A percentile compares a stretch with the other conserved stretches of the same genome.
These are phyloP conservation scores for Leptomonas seymouri DNA, from an alignment of 208 protist species.

Conservation along the genomic window DNA sequence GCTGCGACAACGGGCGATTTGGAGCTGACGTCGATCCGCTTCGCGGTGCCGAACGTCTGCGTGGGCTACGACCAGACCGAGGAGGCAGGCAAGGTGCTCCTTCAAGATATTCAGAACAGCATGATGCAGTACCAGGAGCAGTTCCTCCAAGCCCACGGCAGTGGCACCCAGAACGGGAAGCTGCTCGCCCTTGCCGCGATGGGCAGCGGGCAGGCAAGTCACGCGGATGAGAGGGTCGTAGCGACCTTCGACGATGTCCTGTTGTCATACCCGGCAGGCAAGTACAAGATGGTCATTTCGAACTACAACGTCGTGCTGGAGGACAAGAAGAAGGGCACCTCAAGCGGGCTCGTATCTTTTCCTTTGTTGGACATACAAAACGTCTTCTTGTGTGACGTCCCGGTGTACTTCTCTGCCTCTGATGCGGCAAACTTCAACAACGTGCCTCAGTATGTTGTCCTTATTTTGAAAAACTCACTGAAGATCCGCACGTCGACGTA, in stretches of 20 bases:
- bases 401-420: slow-evolving; percentile 45
- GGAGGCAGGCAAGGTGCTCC: slow-evolving; percentile 74
- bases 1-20: slow-evolving; percentile 20
- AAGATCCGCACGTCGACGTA: slow-evolving; percentile 80
- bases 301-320: slow-evolving; percentile 83
- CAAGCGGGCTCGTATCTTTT: slow-evolving; percentile 50
- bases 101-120: slow-evolving; percentile 54
- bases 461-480: slow-evolving; percentile 74
- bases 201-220: slow-evolving; percentile 37
- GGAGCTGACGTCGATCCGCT: slow-evolving; percentile 78
- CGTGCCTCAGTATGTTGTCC: slow-evolving; percentile 78
- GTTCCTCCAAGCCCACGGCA: slow-evolving; percentile 46
- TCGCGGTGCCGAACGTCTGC: slow-evolving; percentile 84
- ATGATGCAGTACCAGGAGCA: slow-evolving; percentile 66
- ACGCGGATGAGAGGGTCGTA: slow-evolving; percentile 67
- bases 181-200: slow-evolving; percentile 63
- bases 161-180: slow-evolving; percentile 39
- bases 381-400: slow-evolving; percentile 84
- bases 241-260: slow-evolving; percentile 81
- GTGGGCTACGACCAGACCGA: slow-evolving; percentile 87
- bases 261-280: slow-evolving; percentile 78
- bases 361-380: slow-evolving; percentile 72
- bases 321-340: slow-evolving; percentile 67
- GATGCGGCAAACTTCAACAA: slow-evolving; percentile 30
- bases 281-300: slow-evolving; percentile 82